A percentile compares a stretch with the other conserved stretches of the same genome.
These are phyloP conservation scores for Pueraria montana DNA, from an alignment of 306 rosid species.

Conservation along the genomic window DNA sequence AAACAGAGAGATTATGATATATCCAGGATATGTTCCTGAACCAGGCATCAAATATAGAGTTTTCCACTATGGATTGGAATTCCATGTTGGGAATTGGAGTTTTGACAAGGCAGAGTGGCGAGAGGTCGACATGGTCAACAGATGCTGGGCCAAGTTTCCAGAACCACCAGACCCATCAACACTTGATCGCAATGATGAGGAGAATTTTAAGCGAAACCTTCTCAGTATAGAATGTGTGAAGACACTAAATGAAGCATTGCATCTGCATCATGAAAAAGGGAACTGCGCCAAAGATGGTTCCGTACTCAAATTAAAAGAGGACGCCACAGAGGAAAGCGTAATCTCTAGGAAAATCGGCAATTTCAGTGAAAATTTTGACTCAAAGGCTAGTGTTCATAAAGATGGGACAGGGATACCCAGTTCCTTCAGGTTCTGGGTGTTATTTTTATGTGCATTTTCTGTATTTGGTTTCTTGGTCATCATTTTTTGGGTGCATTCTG, in stretches of 20 bases:
- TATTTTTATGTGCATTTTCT: slow-evolving; percentile 75
- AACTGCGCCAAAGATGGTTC: slow-evolving; percentile 64
- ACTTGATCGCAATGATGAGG: slow-evolving; percentile 57
- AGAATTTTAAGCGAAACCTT: slow-evolving; percentile 59
- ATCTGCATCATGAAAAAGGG: slow-evolving; percentile 69
- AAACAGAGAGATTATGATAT: slow-evolving; percentile 71
- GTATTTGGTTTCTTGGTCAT: slow-evolving; percentile 74
- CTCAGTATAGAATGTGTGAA: slow-evolving; percentile 87
- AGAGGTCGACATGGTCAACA: slow-evolving; percentile 70
- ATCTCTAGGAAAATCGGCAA: slow-evolving; percentile 69
- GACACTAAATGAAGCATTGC: slow-evolving; percentile 82
- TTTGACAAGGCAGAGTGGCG: slow-evolving; percentile 91
- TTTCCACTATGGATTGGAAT: slow-evolving; percentile 89
- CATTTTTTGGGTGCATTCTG: slow-evolving; percentile 59
- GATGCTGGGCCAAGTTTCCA: slow-evolving; percentile 87
- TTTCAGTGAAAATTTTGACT: slow-evolving; percentile 44
- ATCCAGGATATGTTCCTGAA: slow-evolving; percentile 86
- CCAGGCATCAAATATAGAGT: slow-evolving; percentile 83
- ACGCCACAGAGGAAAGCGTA: slow-evolving; percentile 38
- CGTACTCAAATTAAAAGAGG: slow-evolving; percentile 48
- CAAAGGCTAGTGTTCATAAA: slow-evolving; percentile 43
- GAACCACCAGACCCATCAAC: slow-evolving; percentile 76
- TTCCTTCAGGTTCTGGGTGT: slow-evolving; percentile 79
- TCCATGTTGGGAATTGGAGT: slow-evolving; percentile 91
- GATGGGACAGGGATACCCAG: slow-evolving; percentile 65